Percentiles rank a stretch among this genome's conserved stretches.
phyloP scores from a whole-genome alignment of 176 grass and related monocot species.

The Zizania latifolia region DNA sequence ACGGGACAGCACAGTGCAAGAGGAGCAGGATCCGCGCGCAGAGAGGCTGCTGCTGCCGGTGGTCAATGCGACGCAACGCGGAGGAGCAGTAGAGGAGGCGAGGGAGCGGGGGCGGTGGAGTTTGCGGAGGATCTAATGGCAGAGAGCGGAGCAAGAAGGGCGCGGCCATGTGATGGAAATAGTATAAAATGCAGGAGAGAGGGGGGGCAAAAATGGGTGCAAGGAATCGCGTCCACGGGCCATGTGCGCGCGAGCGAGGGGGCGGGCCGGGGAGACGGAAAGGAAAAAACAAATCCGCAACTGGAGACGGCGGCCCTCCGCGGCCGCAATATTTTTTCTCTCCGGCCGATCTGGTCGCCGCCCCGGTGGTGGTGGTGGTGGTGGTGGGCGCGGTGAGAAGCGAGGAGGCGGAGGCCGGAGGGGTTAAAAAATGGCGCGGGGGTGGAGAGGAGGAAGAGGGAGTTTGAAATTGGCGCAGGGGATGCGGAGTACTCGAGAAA shows the following conservation, averaged over 20 bases:
- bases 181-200: constrained; percentile 52
- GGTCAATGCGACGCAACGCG: constrained; percentile 29
- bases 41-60: not conserved
- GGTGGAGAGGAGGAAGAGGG: not conserved
- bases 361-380: constrained; percentile 5
- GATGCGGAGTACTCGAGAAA: too few relatives aligned
- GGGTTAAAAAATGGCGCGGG: constrained; percentile 7
- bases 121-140: constrained; percentile 50
- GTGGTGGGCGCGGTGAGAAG: constrained; percentile 7
- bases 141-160: constrained; percentile 30
- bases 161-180: constrained; percentile 59
- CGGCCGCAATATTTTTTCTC: not conserved
- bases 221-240: constrained; percentile 41
- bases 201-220: constrained; percentile 49
- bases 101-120: not conserved
- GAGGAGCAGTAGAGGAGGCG: not conserved
- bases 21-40: not conserved
- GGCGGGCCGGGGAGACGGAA: too few relatives aligned
- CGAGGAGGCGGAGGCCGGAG: not conserved
- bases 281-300: not conserved
- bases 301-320: not conserved
- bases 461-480: constrained; percentile 1
- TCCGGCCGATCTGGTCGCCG: constrained; percentile 33
- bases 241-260: constrained; percentile 42
- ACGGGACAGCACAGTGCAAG: not conserved